Percentiles rank a stretch among this genome's conserved stretches.
Evolutionary conservation across 1,284 basidiomycete genomes (phyloP).

Genomic region (Ceratorhiza oryzae-sativae): DNA sequence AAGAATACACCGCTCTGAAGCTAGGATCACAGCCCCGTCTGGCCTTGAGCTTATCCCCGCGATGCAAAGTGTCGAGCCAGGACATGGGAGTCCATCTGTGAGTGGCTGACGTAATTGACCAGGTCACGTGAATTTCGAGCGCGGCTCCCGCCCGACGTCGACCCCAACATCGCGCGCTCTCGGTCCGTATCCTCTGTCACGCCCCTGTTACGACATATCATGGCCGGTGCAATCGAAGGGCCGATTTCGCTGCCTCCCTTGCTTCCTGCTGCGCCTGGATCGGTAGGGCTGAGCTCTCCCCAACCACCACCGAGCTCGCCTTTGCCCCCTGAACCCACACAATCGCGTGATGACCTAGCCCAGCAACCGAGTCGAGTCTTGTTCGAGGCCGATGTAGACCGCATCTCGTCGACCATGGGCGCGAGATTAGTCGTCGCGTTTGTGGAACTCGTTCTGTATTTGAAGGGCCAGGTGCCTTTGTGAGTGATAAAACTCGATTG

Average conservation of each 20-base stretch:
- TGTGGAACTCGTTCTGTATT: slow-evolving; percentile 17
- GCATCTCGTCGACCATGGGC: slow-evolving; percentile 10
- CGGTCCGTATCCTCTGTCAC: background rate
- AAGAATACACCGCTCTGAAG: too few species aligned
- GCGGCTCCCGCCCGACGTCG: background rate
- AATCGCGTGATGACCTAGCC: background rate
- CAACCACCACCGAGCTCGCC: background rate
- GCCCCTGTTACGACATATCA: background rate
- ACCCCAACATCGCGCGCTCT: background rate
- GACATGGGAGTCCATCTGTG: too few species aligned
- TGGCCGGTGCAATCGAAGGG: background rate
- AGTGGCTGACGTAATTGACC: too few species aligned
- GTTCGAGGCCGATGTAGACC: background rate
- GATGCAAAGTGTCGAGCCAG: too few species aligned
- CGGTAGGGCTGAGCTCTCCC: background rate
- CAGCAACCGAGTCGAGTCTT: background rate
- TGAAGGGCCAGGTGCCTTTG: slow-evolving; percentile 36
- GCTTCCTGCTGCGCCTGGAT: background rate
- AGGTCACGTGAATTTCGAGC: background rate
- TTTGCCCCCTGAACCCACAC: background rate
- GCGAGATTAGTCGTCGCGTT: slow-evolving; percentile 23
- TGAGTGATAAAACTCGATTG: slow-evolving; percentile 6
- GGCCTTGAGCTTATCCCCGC: too few species aligned
- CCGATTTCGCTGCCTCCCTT: background rate
- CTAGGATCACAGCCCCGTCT: too few species aligned